phyloP scores from a whole-genome alignment of 371 early-diverging fungal species.

The Syncephalastrum sp. region DNA sequence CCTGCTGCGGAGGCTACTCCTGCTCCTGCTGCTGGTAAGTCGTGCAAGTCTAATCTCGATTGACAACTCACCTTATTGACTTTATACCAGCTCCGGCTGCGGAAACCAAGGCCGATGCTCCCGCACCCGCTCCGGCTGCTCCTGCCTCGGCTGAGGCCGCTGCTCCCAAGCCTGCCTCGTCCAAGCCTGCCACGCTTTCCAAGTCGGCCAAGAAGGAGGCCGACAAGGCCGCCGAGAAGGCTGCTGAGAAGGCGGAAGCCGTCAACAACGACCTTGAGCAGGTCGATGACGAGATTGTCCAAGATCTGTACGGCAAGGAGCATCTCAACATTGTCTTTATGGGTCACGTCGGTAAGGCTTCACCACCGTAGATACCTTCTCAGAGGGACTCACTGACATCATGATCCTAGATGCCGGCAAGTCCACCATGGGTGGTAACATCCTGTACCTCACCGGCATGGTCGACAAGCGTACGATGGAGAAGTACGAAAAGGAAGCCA shows the following conservation, averaged over 20 bases:
- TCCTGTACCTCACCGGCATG: conserved; percentile 94
- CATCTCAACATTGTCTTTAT: conserved; percentile 97
- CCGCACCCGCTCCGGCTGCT: too few species aligned
- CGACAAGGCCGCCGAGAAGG: conserved; percentile 20
- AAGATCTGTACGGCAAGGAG: conserved; percentile 83
- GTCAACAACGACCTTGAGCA: conserved; percentile 22
- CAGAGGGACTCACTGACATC: too few species aligned
- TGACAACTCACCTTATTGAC: not conserved
- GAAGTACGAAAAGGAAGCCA: conserved; percentile 97
- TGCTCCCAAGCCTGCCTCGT: conserved; percentile 17
- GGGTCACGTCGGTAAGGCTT: conserved; percentile 91
- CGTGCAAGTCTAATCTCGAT: too few species aligned
- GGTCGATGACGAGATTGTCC: conserved; percentile 58
- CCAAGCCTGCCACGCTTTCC: conserved; percentile 19
- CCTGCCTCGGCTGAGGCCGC: conserved; percentile 17
- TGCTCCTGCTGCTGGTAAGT: conserved; percentile 1
- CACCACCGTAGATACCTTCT: not conserved
- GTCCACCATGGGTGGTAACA: conserved; percentile 99
- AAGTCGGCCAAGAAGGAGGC: conserved; percentile 21
- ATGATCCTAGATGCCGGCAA: conserved; percentile 94
- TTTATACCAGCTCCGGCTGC: not conserved
- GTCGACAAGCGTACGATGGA: conserved; percentile 99
- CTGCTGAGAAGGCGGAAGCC: conserved; percentile 18
- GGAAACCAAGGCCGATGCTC: conserved; percentile 11
- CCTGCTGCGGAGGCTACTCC: conserved; percentile 12